Evolutionary conservation across 805 yeast species (phyloP).

Genomic region (Lipomyces lipofer): DNA sequence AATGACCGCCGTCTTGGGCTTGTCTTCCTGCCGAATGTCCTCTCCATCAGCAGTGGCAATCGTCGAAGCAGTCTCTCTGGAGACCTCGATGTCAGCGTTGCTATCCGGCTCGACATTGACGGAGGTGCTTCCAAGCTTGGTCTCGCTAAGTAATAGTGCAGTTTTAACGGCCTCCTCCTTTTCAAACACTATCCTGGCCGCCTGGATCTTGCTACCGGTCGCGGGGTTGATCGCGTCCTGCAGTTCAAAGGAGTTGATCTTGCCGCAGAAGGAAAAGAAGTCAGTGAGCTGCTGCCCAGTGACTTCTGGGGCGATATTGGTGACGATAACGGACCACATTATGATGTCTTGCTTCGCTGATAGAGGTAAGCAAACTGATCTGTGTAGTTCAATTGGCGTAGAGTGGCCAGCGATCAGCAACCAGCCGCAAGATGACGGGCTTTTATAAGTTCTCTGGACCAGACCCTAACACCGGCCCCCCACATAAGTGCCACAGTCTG

Average conservation of each 20-base stretch:
- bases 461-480: too few relatives aligned
- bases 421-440: too few relatives aligned
- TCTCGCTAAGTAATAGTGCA: slow-evolving; percentile 69
- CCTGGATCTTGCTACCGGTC: slow-evolving; percentile 40
- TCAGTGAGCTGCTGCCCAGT: slow-evolving; percentile 55
- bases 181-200: slow-evolving; percentile 55
- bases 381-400: too few relatives aligned
- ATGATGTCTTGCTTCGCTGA: too few relatives aligned
- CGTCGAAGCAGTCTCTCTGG: slow-evolving; percentile 17
- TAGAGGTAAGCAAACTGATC: too few relatives aligned
- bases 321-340: slow-evolving; percentile 49
- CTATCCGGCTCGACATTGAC: slow-evolving; percentile 48
- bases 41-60: slow-evolving; percentile 25
- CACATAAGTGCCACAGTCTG: too few relatives aligned
- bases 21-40: slow-evolving; percentile 70
- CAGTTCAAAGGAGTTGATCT: slow-evolving; percentile 39
- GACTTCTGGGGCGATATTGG: slow-evolving; percentile 55
- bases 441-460: too few relatives aligned
- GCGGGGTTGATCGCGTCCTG: slow-evolving; percentile 23
- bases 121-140: slow-evolving; percentile 62
- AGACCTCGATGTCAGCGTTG: slow-evolving; percentile 24
- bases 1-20: slow-evolving; percentile 72
- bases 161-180: slow-evolving; percentile 64
- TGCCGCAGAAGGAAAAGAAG: slow-evolving; percentile 77
- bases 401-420: too few relatives aligned